These are phyloP conservation scores for Entomortierella lignicola DNA, from an alignment of 192 early-diverging fungal genomes.

Conservation along the genomic window DNA sequence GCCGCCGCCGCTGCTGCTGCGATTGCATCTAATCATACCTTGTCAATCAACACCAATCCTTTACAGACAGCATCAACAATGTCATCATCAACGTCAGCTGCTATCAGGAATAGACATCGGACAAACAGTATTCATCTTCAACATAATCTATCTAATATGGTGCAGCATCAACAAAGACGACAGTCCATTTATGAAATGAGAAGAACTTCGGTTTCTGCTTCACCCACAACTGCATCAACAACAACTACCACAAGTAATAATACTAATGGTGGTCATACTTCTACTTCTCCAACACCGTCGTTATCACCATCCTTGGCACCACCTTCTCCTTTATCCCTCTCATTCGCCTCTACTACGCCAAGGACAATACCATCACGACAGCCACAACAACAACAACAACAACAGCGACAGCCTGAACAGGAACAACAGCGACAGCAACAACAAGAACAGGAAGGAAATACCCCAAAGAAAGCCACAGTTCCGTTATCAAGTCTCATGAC, in stretches of 20 bases:
- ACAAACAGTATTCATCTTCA: constrained; percentile 48
- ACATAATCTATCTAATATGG: constrained; percentile 39
- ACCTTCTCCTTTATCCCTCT: background rate
- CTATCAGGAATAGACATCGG: constrained; percentile 18
- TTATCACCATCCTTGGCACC: background rate
- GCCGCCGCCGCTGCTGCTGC: background rate
- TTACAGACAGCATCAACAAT: too few species aligned
- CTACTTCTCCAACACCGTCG: background rate
- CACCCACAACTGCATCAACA: constrained; percentile 1
- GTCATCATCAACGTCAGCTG: background rate
- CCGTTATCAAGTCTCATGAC: constrained; percentile 22
- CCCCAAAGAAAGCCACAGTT: background rate
- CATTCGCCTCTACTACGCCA: background rate
- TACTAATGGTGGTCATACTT: background rate
- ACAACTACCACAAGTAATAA: background rate
- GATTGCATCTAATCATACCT: background rate
- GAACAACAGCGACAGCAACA: too few species aligned
- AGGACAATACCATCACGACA: background rate
- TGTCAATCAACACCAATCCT: constrained; percentile 4
- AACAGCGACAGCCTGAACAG: too few species aligned
- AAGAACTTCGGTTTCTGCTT: constrained; percentile 15
- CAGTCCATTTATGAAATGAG: constrained; percentile 30
- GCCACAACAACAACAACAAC: constrained; percentile 7
- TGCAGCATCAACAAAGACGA: constrained; percentile 35
- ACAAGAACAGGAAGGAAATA: background rate